Percentiles rank a stretch among this genome's conserved stretches.
phyloP scores from a whole-genome alignment of 371 early-diverging fungal species.

The Apophysomyces trapeziformis region DNA sequence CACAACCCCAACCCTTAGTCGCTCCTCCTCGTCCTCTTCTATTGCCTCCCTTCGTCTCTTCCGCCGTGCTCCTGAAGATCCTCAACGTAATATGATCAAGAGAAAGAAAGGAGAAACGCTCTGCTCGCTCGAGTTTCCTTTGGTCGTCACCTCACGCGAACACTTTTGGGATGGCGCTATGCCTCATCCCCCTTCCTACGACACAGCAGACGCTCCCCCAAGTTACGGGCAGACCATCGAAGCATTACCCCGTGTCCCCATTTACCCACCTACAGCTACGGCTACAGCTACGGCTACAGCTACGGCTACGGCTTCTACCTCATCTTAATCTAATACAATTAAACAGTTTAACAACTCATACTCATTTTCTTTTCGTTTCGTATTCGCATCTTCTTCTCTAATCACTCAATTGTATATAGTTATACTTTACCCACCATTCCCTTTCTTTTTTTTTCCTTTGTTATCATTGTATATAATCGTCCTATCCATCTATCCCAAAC shows the following conservation, averaged over 20 bases:
- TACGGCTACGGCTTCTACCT: background rate
- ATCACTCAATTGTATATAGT: no score
- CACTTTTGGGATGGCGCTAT: conserved; percentile 38
- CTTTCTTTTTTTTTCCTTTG: no score
- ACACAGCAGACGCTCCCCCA: conserved; percentile 42
- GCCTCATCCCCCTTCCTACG: conserved; percentile 38
- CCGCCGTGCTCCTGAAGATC: conserved; percentile 18
- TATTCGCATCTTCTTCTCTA: no score
- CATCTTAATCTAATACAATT: background rate
- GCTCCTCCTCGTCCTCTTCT: conserved; percentile 49
- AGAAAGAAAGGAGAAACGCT: conserved; percentile 21
- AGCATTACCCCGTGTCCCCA: conserved; percentile 43
- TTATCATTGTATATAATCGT: no score
- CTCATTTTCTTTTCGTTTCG: background rate
- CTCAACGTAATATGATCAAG: conserved; percentile 20
- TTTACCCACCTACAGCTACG: conserved; percentile 22
- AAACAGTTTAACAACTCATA: background rate
- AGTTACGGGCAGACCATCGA: conserved; percentile 39
- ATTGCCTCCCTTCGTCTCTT: conserved; percentile 32
- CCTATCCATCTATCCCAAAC: no score
- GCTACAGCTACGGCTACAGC: background rate
- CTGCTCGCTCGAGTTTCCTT: conserved; percentile 46
- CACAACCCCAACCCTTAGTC: conserved; percentile 36
- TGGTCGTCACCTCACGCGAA: conserved; percentile 50
- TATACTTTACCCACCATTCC: no score